Conservation (phyloP, 768 basidiomycete species). For the Boletus huronensis region DNA sequence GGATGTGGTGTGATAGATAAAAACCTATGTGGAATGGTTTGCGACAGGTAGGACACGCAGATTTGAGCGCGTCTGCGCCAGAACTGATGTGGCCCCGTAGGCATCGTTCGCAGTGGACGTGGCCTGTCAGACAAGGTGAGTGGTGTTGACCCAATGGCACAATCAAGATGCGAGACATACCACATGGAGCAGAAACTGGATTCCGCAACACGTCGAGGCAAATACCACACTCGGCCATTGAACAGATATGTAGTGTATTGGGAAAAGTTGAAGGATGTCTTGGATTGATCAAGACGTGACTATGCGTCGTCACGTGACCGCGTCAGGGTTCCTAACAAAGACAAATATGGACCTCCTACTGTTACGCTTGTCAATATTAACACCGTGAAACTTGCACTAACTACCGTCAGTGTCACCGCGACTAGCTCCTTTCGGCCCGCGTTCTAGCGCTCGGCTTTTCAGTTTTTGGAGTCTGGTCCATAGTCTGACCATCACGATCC, state of each 20-base stretch:
- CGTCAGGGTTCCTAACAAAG: constrained; percentile 19
- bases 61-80: constrained; percentile 32
- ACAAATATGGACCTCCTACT: constrained; percentile 19
- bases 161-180: constrained; percentile 34
- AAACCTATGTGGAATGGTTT: constrained; percentile 53
- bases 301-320: constrained; percentile 26
- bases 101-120: constrained; percentile 63
- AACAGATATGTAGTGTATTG: neutral
- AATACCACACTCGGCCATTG: constrained; percentile 59
- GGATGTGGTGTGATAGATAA: constrained; percentile 1
- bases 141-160: neutral
- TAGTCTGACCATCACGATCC: constrained; percentile 23
- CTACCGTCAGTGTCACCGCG: constrained; percentile 3
- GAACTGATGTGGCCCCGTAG: constrained; percentile 36
- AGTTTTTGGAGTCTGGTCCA: constrained; percentile 16
- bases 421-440: constrained; percentile 9
- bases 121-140: constrained; percentile 40
- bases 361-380: constrained; percentile 2
- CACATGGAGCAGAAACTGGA: constrained; percentile 63
- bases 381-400: neutral
- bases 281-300: neutral
- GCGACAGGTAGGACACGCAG: constrained; percentile 61
- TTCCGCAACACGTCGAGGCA: constrained; percentile 53
- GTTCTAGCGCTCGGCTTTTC: neutral
- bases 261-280: neutral